Evolutionary conservation across 2,329 filamentous ascomycete genomes (phyloP).

Genomic region (Claviceps fusiformis): DNA sequence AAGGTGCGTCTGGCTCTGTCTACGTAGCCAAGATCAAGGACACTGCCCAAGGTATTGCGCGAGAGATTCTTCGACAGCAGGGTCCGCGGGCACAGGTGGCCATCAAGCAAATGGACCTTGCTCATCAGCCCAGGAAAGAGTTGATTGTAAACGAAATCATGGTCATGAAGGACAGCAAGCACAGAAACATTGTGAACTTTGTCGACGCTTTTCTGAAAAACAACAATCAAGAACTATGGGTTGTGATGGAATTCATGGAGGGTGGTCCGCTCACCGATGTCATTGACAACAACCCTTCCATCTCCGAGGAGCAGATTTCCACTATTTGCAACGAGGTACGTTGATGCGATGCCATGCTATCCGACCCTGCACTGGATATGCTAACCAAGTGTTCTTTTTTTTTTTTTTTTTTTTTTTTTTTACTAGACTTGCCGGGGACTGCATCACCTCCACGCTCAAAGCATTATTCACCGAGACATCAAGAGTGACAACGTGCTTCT

Average conservation of each 20-base stretch:
- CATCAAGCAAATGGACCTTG: slow-evolving; percentile 99
- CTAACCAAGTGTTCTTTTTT: background rate
- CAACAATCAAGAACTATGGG: slow-evolving; percentile 92
- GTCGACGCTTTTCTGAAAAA: slow-evolving; percentile 93
- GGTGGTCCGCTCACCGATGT: slow-evolving; percentile 94
- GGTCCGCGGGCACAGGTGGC: slow-evolving; percentile 80
- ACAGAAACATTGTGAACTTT: slow-evolving; percentile 98
- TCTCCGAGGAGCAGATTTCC: slow-evolving; percentile 93
- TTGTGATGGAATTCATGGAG: slow-evolving; percentile 99
- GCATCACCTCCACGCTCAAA: slow-evolving; percentile 86
- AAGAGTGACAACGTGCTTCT: slow-evolving; percentile 98
- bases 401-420: background rate
- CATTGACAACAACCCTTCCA: slow-evolving; percentile 91
- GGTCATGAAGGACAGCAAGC: slow-evolving; percentile 98
- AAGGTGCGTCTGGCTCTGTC: slow-evolving; percentile 93
- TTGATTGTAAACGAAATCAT: slow-evolving; percentile 99
- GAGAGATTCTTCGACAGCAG: slow-evolving; percentile 64
- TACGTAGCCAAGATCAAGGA: slow-evolving; percentile 96
- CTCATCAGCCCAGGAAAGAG: slow-evolving; percentile 93
- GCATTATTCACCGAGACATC: slow-evolving; percentile 98
- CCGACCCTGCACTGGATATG: background rate
- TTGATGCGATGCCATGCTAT: slow-evolving; percentile 16
- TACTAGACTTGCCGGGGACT: slow-evolving; percentile 82
- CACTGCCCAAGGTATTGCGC: slow-evolving; percentile 71
- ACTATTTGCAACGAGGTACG: slow-evolving; percentile 92